These are phyloP conservation scores for Xylaria digitata DNA, from an alignment of 2,329 filamentous ascomycete genomes.

Conservation along the genomic window DNA sequence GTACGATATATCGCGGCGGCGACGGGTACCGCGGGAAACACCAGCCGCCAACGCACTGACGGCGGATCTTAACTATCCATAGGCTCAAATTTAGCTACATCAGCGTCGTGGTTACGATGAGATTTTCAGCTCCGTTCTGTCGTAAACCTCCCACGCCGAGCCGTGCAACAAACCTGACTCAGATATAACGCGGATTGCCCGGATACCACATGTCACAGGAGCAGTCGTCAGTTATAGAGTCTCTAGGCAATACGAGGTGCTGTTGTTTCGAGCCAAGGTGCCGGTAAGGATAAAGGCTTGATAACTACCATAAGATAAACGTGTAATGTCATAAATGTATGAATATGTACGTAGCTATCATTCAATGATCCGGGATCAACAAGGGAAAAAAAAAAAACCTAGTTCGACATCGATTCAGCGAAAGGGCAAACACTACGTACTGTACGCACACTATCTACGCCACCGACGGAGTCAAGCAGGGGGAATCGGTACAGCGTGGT, in stretches of 20 bases:
- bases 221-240: background rate
- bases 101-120: constrained; percentile 18
- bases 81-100: background rate
- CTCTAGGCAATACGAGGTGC: constrained; percentile 10
- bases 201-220: background rate
- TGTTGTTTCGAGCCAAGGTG: background rate
- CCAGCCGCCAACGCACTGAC: background rate
- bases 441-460: background rate
- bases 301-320: background rate
- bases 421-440: background rate
- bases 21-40: background rate
- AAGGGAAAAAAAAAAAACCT: too few relatives aligned
- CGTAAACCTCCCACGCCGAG: background rate
- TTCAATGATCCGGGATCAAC: too few relatives aligned
- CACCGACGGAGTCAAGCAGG: constrained; percentile 8
- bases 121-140: background rate
- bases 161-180: background rate
- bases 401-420: background rate
- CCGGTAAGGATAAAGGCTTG: background rate
- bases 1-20: background rate
- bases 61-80: background rate
- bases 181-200: background rate
- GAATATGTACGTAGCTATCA: background rate
- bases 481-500: constrained; percentile 12
- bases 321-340: background rate